These are phyloP conservation scores for Phytophthora litchii DNA, from an alignment of 352 stramenopile species.

Conservation along the genomic window DNA sequence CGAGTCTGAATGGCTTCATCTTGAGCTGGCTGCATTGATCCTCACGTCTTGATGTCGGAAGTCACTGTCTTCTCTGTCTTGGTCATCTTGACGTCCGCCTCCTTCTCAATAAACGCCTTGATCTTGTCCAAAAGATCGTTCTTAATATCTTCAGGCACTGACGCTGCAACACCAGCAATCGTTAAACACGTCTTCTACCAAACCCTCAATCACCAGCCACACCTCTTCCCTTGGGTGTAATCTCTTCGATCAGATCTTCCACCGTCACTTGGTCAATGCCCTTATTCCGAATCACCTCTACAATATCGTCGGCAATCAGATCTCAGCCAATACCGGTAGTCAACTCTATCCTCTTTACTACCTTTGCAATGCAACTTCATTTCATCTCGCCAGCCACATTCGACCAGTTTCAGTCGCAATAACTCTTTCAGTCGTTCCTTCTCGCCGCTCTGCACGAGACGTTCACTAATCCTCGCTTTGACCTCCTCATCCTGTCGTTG, in stretches of 20 bases:
- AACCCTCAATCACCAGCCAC: slow-evolving; percentile 8
- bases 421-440: slow-evolving; percentile 92
- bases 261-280: slow-evolving; percentile 95
- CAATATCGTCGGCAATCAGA: slow-evolving; percentile 5
- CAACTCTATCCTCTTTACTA: no score
- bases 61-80: neutral
- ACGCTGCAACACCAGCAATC: slow-evolving; percentile 33
- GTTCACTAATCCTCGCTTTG: slow-evolving; percentile 83
- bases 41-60: slow-evolving; percentile 1
- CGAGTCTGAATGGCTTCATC: slow-evolving; percentile 20
- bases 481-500: slow-evolving; percentile 74
- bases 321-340: no score
- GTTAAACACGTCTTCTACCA: slow-evolving; percentile 3
- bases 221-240: slow-evolving; percentile 89
- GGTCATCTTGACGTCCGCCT: slow-evolving; percentile 24
- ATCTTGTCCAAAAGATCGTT: slow-evolving; percentile 91
- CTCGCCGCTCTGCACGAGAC: slow-evolving; percentile 90
- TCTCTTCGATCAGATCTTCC: slow-evolving; percentile 93
- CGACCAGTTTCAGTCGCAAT: slow-evolving; percentile 83
- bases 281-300: slow-evolving; percentile 94
- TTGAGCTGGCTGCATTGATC: neutral
- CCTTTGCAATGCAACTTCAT: slow-evolving; percentile 92
- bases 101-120: slow-evolving; percentile 89
- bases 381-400: slow-evolving; percentile 93
- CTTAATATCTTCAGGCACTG: slow-evolving; percentile 91